Conservation (phyloP, 2,329 filamentous ascomycete species). For the Diplodia intermedia region DNA sequence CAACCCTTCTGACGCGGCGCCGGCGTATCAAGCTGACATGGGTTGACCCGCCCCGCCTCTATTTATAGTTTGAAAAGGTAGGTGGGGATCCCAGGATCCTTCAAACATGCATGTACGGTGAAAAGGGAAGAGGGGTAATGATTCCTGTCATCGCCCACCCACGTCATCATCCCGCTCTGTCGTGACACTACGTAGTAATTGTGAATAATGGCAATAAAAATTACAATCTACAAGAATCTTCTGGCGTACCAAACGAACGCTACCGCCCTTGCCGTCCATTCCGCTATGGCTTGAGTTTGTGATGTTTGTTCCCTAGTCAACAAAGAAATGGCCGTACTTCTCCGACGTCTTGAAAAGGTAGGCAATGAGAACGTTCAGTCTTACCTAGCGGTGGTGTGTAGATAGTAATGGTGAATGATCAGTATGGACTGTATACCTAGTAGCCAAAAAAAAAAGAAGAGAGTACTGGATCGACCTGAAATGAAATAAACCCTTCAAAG, state of each 20-base stretch:
- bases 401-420: background rate
- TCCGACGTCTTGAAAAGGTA: background rate
- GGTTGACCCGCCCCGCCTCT: background rate
- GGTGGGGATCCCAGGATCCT: background rate
- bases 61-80: conserved; percentile 4
- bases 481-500: conserved; percentile 18
- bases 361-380: background rate
- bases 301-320: background rate
- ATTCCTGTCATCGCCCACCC: background rate
- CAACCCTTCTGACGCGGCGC: background rate
- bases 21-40: background rate
- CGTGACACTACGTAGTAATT: background rate
- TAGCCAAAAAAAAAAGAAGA: no score
- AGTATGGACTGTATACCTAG: background rate
- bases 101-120: background rate
- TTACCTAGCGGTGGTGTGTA: background rate
- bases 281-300: background rate
- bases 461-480: background rate
- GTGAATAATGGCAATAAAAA: conserved; percentile 11
- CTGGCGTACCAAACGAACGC: background rate
- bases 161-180: background rate
- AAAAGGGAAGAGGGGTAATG: background rate
- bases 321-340: background rate
- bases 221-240: conserved; percentile 18
- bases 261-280: background rate